Evolutionary conservation across 768 basidiomycete species (phyloP).

Genomic region (Rhizopogon roseolus): DNA sequence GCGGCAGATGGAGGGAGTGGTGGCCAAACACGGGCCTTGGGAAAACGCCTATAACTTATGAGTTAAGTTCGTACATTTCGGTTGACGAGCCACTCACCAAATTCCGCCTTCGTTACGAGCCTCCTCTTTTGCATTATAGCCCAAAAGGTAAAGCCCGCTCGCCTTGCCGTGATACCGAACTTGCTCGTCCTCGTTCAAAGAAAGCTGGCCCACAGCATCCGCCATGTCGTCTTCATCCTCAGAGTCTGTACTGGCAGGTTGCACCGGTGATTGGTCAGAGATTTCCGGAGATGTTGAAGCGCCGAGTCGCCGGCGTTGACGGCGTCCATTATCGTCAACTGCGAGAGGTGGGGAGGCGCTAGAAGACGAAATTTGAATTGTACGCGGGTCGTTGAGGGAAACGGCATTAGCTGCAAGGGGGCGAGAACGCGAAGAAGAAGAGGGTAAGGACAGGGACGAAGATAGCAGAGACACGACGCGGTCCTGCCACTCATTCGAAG

Average conservation of each 20-base stretch:
- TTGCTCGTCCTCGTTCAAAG: slow-evolving; percentile 82
- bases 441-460: slow-evolving; percentile 13
- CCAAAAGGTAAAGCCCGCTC: slow-evolving; percentile 73
- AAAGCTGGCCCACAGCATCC: slow-evolving; percentile 80
- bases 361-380: slow-evolving; percentile 4
- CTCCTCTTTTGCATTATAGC: slow-evolving; percentile 54
- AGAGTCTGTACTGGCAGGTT: slow-evolving; percentile 26
- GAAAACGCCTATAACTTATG: slow-evolving; percentile 63
- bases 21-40: slow-evolving; percentile 88
- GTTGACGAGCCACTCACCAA: slow-evolving; percentile 43
- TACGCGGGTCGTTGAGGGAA: slow-evolving; percentile 11
- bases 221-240: slow-evolving; percentile 44
- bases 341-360: slow-evolving; percentile 9
- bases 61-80: slow-evolving; percentile 5
- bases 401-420: background rate
- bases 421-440: slow-evolving; percentile 1
- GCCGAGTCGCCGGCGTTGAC: slow-evolving; percentile 49
- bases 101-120: slow-evolving; percentile 71
- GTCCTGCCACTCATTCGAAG: slow-evolving; percentile 84
- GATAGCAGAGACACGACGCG: slow-evolving; percentile 35
- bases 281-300: slow-evolving; percentile 19
- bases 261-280: slow-evolving; percentile 5
- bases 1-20: slow-evolving; percentile 34
- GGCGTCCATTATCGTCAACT: slow-evolving; percentile 30
- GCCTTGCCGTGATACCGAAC: slow-evolving; percentile 85